Evolutionary conservation across 805 yeast genomes (phyloP).

Genomic region (Yarrowia sp.): DNA sequence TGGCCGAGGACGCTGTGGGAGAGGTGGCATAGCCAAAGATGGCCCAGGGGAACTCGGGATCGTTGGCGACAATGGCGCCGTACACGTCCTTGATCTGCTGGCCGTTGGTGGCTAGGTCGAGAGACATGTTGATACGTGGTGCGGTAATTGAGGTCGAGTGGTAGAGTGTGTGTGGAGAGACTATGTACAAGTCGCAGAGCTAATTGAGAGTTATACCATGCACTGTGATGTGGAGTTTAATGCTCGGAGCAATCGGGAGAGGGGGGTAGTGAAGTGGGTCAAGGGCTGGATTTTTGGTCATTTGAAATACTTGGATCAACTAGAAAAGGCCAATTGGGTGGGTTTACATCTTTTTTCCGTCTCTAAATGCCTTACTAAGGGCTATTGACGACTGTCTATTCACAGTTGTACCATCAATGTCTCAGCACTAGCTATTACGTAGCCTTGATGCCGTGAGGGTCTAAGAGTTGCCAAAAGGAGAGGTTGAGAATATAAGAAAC

Average conservation of each 20-base stretch:
- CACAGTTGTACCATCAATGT: slow-evolving; percentile 5
- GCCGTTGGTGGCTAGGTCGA: slow-evolving; percentile 70
- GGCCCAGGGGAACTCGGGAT: slow-evolving; percentile 72
- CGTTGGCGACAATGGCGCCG: slow-evolving; percentile 80
- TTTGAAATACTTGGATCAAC: no score
- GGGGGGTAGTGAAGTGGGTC: background rate
- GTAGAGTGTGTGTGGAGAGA: slow-evolving; percentile 11
- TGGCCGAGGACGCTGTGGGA: slow-evolving; percentile 51
- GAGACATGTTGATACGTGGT: slow-evolving; percentile 36
- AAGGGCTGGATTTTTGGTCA: no score
- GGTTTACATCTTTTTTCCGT: no score
- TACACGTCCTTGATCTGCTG: slow-evolving; percentile 76
- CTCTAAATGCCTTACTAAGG: background rate
- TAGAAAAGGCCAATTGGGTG: background rate
- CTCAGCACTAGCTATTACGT: slow-evolving; percentile 1
- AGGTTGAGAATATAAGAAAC: no score
- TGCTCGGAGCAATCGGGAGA: slow-evolving; percentile 20
- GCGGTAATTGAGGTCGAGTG: slow-evolving; percentile 14
- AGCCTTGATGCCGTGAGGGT: background rate
- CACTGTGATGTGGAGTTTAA: slow-evolving; percentile 29
- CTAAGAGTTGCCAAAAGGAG: no score
- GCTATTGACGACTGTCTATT: background rate
- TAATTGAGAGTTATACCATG: slow-evolving; percentile 17
- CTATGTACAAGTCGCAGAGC: slow-evolving; percentile 6
- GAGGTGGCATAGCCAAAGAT: slow-evolving; percentile 76